A percentile compares a stretch with the other conserved stretches of the same genome.
Evolutionary conservation across 306 rosid genomes (phyloP).

Genomic region (Sesbania bispinosa): DNA sequence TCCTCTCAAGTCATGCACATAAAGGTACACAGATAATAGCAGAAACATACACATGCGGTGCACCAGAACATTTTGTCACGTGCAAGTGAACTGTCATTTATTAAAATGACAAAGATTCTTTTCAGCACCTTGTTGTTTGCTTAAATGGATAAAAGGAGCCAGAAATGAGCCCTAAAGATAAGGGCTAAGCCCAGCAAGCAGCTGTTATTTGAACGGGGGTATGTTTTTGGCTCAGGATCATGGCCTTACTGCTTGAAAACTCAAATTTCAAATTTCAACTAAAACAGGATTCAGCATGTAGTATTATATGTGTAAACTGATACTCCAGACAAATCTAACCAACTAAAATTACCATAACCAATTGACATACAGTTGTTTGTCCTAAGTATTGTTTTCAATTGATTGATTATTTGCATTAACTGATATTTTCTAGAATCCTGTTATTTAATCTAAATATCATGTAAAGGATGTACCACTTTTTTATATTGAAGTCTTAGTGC

Average conservation of each 20-base stretch:
- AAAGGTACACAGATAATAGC: constrained; percentile 8
- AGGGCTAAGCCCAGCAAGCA: background rate
- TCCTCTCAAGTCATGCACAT: constrained; percentile 24
- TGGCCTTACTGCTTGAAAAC: background rate
- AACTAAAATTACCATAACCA: background rate
- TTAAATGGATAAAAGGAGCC: background rate
- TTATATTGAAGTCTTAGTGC: background rate
- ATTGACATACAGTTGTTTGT: background rate
- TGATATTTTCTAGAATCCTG: constrained; percentile 14
- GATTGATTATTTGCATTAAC: background rate
- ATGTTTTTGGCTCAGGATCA: too few species aligned
- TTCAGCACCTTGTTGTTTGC: background rate
- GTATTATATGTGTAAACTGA: background rate
- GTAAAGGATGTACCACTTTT: background rate
- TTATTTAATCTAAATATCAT: constrained; percentile 1
- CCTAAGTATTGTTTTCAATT: background rate
- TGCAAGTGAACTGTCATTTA: constrained; percentile 10
- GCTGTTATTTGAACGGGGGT: background rate
- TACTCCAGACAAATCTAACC: constrained; percentile 15
- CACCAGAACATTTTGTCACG: constrained; percentile 14
- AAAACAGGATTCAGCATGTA: too few species aligned
- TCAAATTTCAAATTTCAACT: constrained; percentile 10
- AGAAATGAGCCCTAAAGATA: background rate
- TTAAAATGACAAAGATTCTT: background rate
- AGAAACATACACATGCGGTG: constrained; percentile 16